phyloP scores from a whole-genome alignment of 75 land plant genomes.

The Picea glauca region DNA sequence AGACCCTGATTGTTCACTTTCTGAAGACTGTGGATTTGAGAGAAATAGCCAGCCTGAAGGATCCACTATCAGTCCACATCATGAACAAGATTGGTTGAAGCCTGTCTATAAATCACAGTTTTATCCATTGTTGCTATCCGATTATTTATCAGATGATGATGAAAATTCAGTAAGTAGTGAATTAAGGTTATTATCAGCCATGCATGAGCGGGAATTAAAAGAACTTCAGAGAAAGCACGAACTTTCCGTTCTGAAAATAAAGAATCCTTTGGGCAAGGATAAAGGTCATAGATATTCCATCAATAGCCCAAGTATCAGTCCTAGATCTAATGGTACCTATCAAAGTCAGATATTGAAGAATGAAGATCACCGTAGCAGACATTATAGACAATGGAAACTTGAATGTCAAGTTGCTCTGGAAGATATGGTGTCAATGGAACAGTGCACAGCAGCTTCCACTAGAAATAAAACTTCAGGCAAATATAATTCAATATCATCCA shows the following conservation, averaged over 20 bases:
- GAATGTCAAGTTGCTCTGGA: not conserved
- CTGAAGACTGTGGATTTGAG: constrained; percentile 6
- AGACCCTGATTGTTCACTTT: constrained; percentile 4
- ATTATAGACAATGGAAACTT: not conserved
- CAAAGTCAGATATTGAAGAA: not conserved
- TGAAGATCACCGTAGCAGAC: not conserved
- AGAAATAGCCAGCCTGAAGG: not conserved
- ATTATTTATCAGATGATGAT: constrained; percentile 19
- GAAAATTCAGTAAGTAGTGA: constrained; percentile 19
- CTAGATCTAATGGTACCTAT: not conserved
- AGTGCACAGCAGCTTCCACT: not conserved
- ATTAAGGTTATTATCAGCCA: constrained; percentile 24
- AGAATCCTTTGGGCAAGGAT: constrained; percentile 15
- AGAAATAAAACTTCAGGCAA: constrained; percentile 6
- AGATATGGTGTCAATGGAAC: constrained; percentile 1
- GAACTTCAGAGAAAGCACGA: constrained; percentile 42
- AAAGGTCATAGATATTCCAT: not conserved
- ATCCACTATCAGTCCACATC: not conserved
- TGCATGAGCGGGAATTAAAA: constrained; percentile 28
- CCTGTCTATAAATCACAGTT: not conserved
- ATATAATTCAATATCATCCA: not conserved
- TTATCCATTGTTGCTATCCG: not conserved
- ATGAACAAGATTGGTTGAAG: constrained; percentile 1
- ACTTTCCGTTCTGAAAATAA: constrained; percentile 27
- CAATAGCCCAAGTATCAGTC: not conserved